Evolutionary conservation across 2,329 filamentous ascomycete genomes (phyloP).

Genomic region (Cyclaneusma minus): DNA sequence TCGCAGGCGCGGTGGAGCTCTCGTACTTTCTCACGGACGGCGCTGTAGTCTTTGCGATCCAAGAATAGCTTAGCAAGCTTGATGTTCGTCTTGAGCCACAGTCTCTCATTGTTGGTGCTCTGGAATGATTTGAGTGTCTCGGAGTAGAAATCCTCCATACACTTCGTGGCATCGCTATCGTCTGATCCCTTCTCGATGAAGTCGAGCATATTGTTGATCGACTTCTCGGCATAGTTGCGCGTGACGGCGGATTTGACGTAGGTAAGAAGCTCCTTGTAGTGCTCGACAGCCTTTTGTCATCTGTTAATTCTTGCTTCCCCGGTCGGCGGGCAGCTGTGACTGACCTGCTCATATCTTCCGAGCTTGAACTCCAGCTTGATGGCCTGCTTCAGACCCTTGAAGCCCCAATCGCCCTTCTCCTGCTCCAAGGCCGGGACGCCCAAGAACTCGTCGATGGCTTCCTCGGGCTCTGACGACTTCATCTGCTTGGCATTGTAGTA

Average conservation of each 20-base stretch:
- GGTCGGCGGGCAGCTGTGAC: slow-evolving; percentile 6
- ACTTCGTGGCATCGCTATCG: slow-evolving; percentile 55
- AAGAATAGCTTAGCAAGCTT: slow-evolving; percentile 87
- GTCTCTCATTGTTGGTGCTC: slow-evolving; percentile 88
- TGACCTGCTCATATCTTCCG: slow-evolving; percentile 70
- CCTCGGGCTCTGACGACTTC: slow-evolving; percentile 72
- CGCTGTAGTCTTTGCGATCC: slow-evolving; percentile 74
- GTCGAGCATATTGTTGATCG: slow-evolving; percentile 98
- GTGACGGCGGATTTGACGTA: slow-evolving; percentile 97
- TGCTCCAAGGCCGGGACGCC: slow-evolving; percentile 68
- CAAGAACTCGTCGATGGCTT: slow-evolving; percentile 86
- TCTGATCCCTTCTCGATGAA: slow-evolving; percentile 85
- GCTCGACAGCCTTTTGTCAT: slow-evolving; percentile 61
- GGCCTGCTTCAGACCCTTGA: slow-evolving; percentile 94
- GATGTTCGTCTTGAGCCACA: slow-evolving; percentile 97
- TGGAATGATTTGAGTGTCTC: slow-evolving; percentile 89
- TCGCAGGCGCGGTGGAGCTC: slow-evolving; percentile 86
- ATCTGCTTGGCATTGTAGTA: slow-evolving; percentile 99
- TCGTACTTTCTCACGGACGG: slow-evolving; percentile 67
- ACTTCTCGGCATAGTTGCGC: slow-evolving; percentile 96
- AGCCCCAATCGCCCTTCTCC: slow-evolving; percentile 96
- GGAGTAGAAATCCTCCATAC: slow-evolving; percentile 92
- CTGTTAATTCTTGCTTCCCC: slow-evolving; percentile 1
- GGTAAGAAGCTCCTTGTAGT: slow-evolving; percentile 88
- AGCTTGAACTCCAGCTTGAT: slow-evolving; percentile 94